phyloP scores from a whole-genome alignment of 2,329 filamentous ascomycete genomes.

The Aspergillus hortae region DNA sequence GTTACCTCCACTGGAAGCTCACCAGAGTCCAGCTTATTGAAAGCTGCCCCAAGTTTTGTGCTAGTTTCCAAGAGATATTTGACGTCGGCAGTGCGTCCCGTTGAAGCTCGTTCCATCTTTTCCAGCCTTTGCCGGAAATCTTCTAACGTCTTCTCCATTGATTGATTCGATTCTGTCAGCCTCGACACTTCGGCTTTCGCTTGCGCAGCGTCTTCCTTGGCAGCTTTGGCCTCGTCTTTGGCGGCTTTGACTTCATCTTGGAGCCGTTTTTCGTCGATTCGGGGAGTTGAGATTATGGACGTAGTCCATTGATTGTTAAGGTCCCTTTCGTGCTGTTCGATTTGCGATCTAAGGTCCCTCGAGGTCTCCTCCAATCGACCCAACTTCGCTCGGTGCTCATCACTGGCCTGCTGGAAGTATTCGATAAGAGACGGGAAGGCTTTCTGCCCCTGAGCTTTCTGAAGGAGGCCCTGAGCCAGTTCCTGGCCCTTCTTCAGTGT shows the following conservation, averaged over 20 bases:
- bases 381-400: constrained; percentile 19
- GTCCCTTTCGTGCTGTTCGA: constrained; percentile 12
- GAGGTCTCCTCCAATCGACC: constrained; percentile 19
- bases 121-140: constrained; percentile 12
- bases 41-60: not conserved
- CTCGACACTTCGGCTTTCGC: not conserved
- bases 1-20: no score
- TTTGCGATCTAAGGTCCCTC: constrained; percentile 12
- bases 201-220: constrained; percentile 4
- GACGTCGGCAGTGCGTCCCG: not conserved
- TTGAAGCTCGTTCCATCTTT: constrained; percentile 9
- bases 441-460: constrained; percentile 16
- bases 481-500: constrained; percentile 28
- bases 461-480: constrained; percentile 36
- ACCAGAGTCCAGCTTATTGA: not conserved
- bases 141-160: constrained; percentile 3
- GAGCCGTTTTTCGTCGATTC: constrained; percentile 10
- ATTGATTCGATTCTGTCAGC: not conserved
- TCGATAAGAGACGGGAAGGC: constrained; percentile 23
- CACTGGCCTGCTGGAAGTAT: constrained; percentile 16
- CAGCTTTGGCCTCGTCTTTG: constrained; percentile 1
- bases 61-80: not conserved
- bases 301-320: constrained; percentile 11
- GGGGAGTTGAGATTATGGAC: not conserved
- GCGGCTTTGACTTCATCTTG: constrained; percentile 11